phyloP scores from a whole-genome alignment of 2,329 filamentous ascomycete species.

The Dactylellina leptospora region DNA sequence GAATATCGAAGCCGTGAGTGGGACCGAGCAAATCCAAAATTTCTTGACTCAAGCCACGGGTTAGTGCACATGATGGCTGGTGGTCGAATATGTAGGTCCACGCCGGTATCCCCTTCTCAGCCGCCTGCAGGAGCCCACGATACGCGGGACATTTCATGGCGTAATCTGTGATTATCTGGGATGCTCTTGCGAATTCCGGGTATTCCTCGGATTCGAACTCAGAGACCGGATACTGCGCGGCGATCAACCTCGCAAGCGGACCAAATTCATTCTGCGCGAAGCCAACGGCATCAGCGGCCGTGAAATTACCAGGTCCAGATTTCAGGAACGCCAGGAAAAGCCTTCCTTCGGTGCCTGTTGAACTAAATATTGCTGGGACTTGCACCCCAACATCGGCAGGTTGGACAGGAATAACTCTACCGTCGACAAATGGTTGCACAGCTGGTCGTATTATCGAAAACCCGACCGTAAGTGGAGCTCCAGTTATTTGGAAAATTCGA shows the following conservation, averaged over 20 bases:
- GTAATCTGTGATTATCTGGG: slow-evolving; percentile 37
- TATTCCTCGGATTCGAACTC: neutral
- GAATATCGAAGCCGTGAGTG: slow-evolving; percentile 22
- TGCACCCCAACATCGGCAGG: slow-evolving; percentile 21
- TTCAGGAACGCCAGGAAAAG: neutral
- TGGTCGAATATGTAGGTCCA: slow-evolving; percentile 40
- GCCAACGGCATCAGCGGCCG: neutral
- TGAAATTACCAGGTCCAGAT: neutral
- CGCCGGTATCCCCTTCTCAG: slow-evolving; percentile 26
- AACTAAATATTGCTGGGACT: slow-evolving; percentile 29
- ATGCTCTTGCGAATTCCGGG: slow-evolving; percentile 21
- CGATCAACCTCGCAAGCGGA: slow-evolving; percentile 9
- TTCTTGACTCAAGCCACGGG: neutral
- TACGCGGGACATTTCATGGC: slow-evolving; percentile 30
- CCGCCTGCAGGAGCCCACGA: slow-evolving; percentile 15
- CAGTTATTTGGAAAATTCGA: neutral
- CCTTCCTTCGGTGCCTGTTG: slow-evolving; percentile 8
- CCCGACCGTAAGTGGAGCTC: neutral
- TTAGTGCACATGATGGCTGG: slow-evolving; percentile 2
- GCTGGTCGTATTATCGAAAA: slow-evolving; percentile 6
- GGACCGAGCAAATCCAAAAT: slow-evolving; percentile 11
- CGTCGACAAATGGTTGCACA: slow-evolving; percentile 31
- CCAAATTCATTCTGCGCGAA: slow-evolving; percentile 20
- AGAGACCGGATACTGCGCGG: slow-evolving; percentile 20
- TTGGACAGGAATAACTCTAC: slow-evolving; percentile 31